These are phyloP conservation scores for Claviceps sorghi DNA, from an alignment of 2,329 filamentous ascomycete species.

Conservation along the genomic window DNA sequence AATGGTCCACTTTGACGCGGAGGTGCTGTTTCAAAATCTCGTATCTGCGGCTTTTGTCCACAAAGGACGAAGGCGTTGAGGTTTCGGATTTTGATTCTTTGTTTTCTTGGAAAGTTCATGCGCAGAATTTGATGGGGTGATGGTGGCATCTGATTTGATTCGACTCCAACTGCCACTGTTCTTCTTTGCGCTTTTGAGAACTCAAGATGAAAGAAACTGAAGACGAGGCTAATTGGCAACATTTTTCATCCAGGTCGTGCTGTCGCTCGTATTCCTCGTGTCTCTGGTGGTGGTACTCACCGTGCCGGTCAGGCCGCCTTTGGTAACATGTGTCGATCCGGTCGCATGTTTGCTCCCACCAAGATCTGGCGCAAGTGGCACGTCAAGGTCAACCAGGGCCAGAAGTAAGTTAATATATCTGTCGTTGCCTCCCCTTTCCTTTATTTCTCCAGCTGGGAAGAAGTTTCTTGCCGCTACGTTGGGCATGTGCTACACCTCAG, in stretches of 20 bases:
- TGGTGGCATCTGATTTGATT: background rate
- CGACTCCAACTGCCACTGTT: background rate
- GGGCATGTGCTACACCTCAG: too few species aligned
- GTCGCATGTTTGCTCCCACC: constrained; percentile 99
- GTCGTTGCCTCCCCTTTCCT: background rate
- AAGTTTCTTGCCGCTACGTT: background rate
- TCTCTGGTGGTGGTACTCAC: constrained; percentile 99
- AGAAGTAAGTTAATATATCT: constrained; percentile 60
- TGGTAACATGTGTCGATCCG: constrained; percentile 99
- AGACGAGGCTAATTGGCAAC: background rate
- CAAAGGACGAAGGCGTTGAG: too few species aligned
- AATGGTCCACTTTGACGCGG: background rate
- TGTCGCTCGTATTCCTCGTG: constrained; percentile 99
- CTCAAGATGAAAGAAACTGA: too few species aligned
- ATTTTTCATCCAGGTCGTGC: constrained; percentile 61
- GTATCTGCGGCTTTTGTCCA: too few species aligned
- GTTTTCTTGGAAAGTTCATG: too few species aligned
- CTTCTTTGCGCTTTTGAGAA: background rate
- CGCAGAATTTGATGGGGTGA: background rate
- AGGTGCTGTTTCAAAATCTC: background rate
- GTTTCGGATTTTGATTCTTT: too few species aligned
- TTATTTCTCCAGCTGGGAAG: background rate
- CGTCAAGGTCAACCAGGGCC: constrained; percentile 98
- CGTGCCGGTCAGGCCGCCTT: constrained; percentile 99
- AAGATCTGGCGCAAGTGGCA: constrained; percentile 99